Base-by-base conservation (phyloP, 1,139 yeast genomes). In the Zygosaccharomyces pseudobailii region DNA sequence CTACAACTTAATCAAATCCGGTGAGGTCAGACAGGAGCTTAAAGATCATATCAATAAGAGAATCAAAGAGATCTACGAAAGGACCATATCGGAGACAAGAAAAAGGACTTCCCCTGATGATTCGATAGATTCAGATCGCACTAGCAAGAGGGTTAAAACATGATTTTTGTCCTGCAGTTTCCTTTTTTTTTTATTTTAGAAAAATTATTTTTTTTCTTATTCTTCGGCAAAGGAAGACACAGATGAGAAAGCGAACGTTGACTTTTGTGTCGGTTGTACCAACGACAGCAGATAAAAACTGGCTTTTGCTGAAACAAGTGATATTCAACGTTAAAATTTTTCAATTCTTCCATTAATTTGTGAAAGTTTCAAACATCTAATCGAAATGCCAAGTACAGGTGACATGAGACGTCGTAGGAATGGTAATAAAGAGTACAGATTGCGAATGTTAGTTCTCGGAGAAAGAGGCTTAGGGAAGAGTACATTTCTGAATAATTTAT, bases 381-480 rank as follows among this genome's bases (percentile, higher is more conserved):
- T 17, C 13, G 13, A 10, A 28, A 38, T 38, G 41, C 50, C 44
- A 9, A 52, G 50, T 40, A 67, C 71, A 4, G 72, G 70, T 47
- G 71, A 69, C 47, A 62, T 82, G 55, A 75, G 87, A 48, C 78
- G 78, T 62, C 73, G 79, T 43, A 81, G 78, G 64, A 77, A 78
- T 40, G 71, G 79, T 49, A 80, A 77, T 63, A 79, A 78, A 57
- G 76, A 80, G 32, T 73, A 78, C 60, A 78, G 78, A 53, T 72
- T 82, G 55, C 75, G 81, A 28, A 59, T 79, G 36, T 69, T 82
- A 71, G 72, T 82, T 42, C 69, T 80, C 50, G 88, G 87, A 17
- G 80, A 78, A 58, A 71, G 78, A 52, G 85, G 85, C 7, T 67
- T 74, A 17, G 87, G 87, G 2, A 75, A 84, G 56, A 74, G 82